Conservation (phyloP, 352 stramenopile genomes). For the Globisporangium acanthophoron region DNA sequence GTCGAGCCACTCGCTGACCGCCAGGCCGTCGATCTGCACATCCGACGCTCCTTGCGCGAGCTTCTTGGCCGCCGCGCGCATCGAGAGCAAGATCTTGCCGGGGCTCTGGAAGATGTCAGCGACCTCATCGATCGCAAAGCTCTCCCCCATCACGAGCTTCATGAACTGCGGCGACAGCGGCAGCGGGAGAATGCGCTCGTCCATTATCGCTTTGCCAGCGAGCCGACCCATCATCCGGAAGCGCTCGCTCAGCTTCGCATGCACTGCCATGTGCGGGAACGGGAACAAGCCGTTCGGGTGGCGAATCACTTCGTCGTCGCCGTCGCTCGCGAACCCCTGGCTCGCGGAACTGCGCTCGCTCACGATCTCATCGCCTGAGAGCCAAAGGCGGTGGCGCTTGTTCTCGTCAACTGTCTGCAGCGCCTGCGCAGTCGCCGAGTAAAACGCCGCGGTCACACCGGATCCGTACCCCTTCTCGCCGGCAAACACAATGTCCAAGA, state of each 20-base stretch:
- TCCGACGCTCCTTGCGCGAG: constrained; percentile 18
- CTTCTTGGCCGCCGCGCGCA: constrained; percentile 39
- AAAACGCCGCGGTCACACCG: constrained; percentile 80
- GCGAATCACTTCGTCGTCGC: constrained; percentile 48
- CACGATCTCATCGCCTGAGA: constrained; percentile 37
- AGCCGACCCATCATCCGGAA: constrained; percentile 82
- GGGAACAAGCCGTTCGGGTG: constrained; percentile 79
- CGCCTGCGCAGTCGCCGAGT: constrained; percentile 67
- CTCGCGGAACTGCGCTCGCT: background rate
- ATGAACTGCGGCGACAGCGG: constrained; percentile 75
- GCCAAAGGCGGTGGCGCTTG: constrained; percentile 33
- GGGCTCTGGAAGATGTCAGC: constrained; percentile 54
- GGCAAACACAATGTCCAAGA: constrained; percentile 82
- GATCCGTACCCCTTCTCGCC: constrained; percentile 84
- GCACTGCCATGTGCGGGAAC: constrained; percentile 34
- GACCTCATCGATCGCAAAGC: constrained; percentile 44
- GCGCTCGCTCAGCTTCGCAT: constrained; percentile 44
- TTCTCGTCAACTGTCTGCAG: constrained; percentile 57
- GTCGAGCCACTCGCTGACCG: constrained; percentile 47
- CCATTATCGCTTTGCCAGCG: constrained; percentile 79
- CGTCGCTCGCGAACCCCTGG: background rate
- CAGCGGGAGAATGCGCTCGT: constrained; percentile 68
- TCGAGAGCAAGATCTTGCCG: constrained; percentile 51
- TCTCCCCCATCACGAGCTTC: constrained; percentile 65
- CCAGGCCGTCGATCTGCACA: constrained; percentile 58